Evolutionary conservation across 2,329 filamentous ascomycete species (phyloP).

Genomic region (Calonectria honghensis): DNA sequence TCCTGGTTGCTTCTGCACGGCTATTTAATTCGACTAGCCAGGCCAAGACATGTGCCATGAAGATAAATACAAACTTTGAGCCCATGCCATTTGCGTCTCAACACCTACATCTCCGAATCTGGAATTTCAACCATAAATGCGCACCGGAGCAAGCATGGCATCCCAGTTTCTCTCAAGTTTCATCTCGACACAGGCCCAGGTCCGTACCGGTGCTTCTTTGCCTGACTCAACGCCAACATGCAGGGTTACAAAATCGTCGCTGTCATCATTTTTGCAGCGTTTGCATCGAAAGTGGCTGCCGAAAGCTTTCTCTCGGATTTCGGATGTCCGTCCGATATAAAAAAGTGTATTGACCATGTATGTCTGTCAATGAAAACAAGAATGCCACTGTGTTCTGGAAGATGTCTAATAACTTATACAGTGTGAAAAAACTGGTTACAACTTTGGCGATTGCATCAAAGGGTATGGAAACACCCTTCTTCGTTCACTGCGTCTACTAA

Average conservation of each 20-base stretch:
- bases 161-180: not conserved
- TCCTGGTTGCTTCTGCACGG: not conserved
- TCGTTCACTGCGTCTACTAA: not conserved
- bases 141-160: not conserved
- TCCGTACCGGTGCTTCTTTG: not conserved
- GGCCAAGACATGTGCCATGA: not conserved
- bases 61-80: slow-evolving; percentile 1
- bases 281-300: not conserved
- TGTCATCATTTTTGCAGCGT: not conserved
- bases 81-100: slow-evolving; percentile 9
- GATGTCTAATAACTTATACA: not conserved
- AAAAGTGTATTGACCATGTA: not conserved
- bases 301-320: not conserved
- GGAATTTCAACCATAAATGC: slow-evolving; percentile 5
- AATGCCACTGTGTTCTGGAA: not conserved
- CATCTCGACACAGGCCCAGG: too few species aligned
- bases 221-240: not conserved
- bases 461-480: not conserved
- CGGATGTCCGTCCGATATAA: not conserved
- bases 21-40: not conserved
- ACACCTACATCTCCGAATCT: not conserved
- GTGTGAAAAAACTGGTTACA: not conserved
- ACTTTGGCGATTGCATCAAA: not conserved
- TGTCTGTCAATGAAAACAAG: not conserved
- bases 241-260: not conserved